Conservation (phyloP, 306 rosid species). For the Albizia julibrissin region DNA sequence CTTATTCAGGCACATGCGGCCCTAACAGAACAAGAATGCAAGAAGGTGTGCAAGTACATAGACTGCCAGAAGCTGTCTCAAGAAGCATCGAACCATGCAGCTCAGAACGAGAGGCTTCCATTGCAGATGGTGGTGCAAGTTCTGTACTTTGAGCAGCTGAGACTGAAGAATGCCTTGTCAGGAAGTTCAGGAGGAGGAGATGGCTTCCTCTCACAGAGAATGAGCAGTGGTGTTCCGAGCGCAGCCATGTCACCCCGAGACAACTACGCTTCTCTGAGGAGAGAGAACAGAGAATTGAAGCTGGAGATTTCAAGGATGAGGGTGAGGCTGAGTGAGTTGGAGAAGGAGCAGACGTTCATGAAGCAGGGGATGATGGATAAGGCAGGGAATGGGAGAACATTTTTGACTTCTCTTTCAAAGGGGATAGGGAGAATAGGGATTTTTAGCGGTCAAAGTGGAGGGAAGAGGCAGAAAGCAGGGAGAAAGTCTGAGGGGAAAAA, state of each 20-base stretch:
- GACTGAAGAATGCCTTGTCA: conserved; percentile 64
- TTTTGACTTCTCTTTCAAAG: conserved; percentile 74
- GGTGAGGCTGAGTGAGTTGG: conserved; percentile 87
- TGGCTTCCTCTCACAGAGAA: conserved; percentile 63
- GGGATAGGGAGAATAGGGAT: conserved; percentile 81
- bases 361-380: conserved; percentile 82
- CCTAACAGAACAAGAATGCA: conserved; percentile 73
- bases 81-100: conserved; percentile 93
- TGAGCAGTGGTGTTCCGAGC: conserved; percentile 80
- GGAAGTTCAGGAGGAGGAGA: conserved; percentile 73
- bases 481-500: conserved; percentile 66
- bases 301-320: conserved; percentile 85
- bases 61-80: conserved; percentile 88
- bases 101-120: conserved; percentile 79
- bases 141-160: conserved; percentile 83
- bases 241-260: conserved; percentile 92
- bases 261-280: conserved; percentile 79
- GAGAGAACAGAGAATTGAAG: conserved; percentile 87
- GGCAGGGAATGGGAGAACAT: conserved; percentile 66
- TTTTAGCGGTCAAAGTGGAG: conserved; percentile 62
- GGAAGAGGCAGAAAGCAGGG: conserved; percentile 58
- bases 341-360: conserved; percentile 83
- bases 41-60: conserved; percentile 72
- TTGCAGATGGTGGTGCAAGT: conserved; percentile 78
- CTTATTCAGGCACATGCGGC: conserved; percentile 63